Conservation (phyloP, 768 basidiomycete species). For the Boletus vinaceobasis region DNA sequence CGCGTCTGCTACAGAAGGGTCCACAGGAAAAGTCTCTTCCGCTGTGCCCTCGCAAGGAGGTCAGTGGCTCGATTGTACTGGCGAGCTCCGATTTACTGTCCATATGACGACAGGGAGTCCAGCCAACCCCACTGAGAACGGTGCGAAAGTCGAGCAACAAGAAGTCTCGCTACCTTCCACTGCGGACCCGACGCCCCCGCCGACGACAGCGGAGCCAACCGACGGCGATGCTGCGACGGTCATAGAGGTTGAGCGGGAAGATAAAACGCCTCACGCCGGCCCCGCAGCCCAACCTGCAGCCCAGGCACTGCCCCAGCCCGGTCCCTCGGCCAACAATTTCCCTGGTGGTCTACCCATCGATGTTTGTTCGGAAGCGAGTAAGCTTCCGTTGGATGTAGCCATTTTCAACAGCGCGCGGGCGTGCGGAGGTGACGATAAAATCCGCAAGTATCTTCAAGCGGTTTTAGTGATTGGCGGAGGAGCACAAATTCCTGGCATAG, state of each 20-base stretch:
- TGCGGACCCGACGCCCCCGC: slow-evolving; percentile 32
- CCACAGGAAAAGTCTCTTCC: slow-evolving; percentile 19
- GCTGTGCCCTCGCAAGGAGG: slow-evolving; percentile 28
- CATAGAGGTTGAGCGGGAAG: slow-evolving; percentile 47
- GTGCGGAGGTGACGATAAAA: slow-evolving; percentile 83
- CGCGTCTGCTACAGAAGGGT: slow-evolving; percentile 27
- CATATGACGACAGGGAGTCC: slow-evolving; percentile 19
- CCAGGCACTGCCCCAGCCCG: slow-evolving; percentile 13
- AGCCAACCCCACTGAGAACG: slow-evolving; percentile 20
- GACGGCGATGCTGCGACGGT: slow-evolving; percentile 38
- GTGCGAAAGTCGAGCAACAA: slow-evolving; percentile 33
- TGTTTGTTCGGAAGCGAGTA: slow-evolving; percentile 80
- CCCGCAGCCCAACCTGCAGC: slow-evolving; percentile 24
- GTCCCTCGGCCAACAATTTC: slow-evolving; percentile 32
- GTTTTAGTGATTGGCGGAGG: slow-evolving; percentile 87
- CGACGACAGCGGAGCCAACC: slow-evolving; percentile 16
- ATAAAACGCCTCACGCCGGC: slow-evolving; percentile 29
- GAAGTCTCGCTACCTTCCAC: slow-evolving; percentile 33
- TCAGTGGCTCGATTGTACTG: slow-evolving; percentile 1
- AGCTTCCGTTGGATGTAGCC: slow-evolving; percentile 87
- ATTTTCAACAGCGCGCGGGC: slow-evolving; percentile 91
- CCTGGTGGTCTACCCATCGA: slow-evolving; percentile 60
- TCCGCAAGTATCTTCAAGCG: slow-evolving; percentile 83
- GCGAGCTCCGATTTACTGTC: neutral
- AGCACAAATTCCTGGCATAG: slow-evolving; percentile 76